A percentile compares a stretch with the other conserved stretches of the same genome.
Conservation (phyloP, 768 basidiomycete species). For the Zangia roseola region DNA sequence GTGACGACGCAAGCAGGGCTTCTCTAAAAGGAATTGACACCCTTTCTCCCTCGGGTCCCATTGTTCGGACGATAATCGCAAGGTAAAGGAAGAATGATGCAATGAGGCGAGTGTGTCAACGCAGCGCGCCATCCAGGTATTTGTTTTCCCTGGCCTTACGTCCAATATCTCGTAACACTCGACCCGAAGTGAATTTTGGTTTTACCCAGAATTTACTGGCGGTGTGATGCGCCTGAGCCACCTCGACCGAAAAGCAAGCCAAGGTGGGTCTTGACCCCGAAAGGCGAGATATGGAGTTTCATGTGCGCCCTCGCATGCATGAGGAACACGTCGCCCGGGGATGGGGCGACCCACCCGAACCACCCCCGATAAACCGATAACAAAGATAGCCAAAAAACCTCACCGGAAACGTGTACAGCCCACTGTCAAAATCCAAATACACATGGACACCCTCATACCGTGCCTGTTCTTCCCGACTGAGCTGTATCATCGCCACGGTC, state of each 20-base stretch:
- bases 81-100: background rate
- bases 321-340: too few species aligned
- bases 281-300: too few species aligned
- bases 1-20: too few species aligned
- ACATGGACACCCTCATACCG: slow-evolving; percentile 64
- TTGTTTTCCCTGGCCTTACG: slow-evolving; percentile 22
- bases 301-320: too few species aligned
- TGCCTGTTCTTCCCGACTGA: slow-evolving; percentile 67
- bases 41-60: too few species aligned
- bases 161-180: too few species aligned
- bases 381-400: slow-evolving; percentile 15
- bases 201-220: too few species aligned
- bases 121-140: background rate
- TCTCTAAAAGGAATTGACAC: too few species aligned
- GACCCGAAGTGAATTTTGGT: too few species aligned
- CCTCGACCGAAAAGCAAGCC: too few species aligned
- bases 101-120: background rate
- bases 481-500: slow-evolving; percentile 70
- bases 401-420: slow-evolving; percentile 86
- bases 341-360: background rate
- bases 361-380: background rate
- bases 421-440: slow-evolving; percentile 66
- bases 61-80: background rate
- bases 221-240: too few species aligned
- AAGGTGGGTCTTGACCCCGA: too few species aligned